Base-by-base conservation (phyloP, 1,284 basidiomycete genomes). In the Cronartium quercuum region DNA sequence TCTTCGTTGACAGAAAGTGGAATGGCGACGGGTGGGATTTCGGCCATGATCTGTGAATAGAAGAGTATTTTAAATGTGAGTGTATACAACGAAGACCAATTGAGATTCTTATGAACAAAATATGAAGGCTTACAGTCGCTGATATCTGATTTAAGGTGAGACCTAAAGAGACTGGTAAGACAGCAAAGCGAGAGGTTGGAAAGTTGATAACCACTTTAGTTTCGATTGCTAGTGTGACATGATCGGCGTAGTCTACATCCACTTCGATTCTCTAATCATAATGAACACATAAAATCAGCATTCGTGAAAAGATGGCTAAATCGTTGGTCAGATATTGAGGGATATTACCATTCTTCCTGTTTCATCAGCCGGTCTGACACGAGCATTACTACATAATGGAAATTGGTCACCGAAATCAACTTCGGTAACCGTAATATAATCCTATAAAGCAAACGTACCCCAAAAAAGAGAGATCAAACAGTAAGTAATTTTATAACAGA, bases 181-280 rank as follows among this genome's bases (percentile, higher is more conserved):
- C 84, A 4, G 86, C 86, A 76, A 87, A 86, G 4, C 85, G 80
- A 5, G 85, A 84, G 44, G 83, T 82, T 29, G 86, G 86, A 68
- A 86, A 85, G 78, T 86, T 86, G 80, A 86, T 81, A 21, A 86
- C 80, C 4, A 87, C 82, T n/a, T 84, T 82, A 0, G 86, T 87
- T 13, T 85, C 84, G 42, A 87, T 81, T 5, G 84, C 82, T 4
- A 87, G 80, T 4, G 84, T 83, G 40, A 86, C 80, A 7, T 83
- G 82, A 78, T 87, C 86, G 13, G 81, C 79, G 77, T 86, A 86
- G 78, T 86, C 85, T 47, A 87, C 77, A 77, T 86, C 86, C 29
- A 86, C 82, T 79, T 87, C 86, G 61, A 86, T 83, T 61, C 85
- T 81, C 83, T 84, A 76, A 6, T 34, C 3, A 34, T 24, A 44